Evolutionary conservation across 1,284 basidiomycete species (phyloP), one percentile per base, ranked within the genome.

Genomic region (Malassezia japonica): DNA sequence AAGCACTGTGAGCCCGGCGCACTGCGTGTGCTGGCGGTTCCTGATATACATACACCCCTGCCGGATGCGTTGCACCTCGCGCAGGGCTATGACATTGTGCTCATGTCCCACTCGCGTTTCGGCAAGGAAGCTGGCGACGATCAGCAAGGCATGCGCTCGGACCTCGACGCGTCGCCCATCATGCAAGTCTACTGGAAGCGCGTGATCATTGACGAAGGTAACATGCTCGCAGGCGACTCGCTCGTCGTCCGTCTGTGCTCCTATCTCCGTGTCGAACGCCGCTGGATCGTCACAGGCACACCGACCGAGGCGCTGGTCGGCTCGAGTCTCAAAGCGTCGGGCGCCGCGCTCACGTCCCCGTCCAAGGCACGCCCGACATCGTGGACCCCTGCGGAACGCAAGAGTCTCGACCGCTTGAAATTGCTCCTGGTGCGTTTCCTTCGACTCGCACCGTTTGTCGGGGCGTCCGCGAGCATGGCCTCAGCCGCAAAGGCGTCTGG

Each of bases 251-350:
- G 48, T 1, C 36, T 61, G 8, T 59, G 57, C n/a, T 18, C 46
- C 1, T 18, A 28, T 9, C 40, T 61, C 18, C 33, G 39, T n/a
- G 48, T 52, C 32, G 57, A 61, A 28, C 45, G 57, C 15, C 48
- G 52, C 18, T 61, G 59, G 59, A 48, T 61, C 18, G 50, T 61
- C n/a, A 50, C 52, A 4, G 49, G 54, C 18, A 61, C 59, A n/a
- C 59, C 59, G 6, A 55, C 48, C 6, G 41, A 51, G 21, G 21
- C 35, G 4, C 25, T 60, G 15, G 36, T 50, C 2, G 46, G 56
- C 12, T 15, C 46, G 1, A 55, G 48, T 31, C 21, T 38, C 18
- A 34, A 20, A 6, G 41, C 41, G 1, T 16, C 45, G n/a, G 39
- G 45, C 9, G 31, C 25, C 15, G n/a, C n/a, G n/a, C n/a, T n/a